Evolutionary conservation across 352 stramenopile species (phyloP).

Genomic region (Chrysophaeum taylorii): DNA sequence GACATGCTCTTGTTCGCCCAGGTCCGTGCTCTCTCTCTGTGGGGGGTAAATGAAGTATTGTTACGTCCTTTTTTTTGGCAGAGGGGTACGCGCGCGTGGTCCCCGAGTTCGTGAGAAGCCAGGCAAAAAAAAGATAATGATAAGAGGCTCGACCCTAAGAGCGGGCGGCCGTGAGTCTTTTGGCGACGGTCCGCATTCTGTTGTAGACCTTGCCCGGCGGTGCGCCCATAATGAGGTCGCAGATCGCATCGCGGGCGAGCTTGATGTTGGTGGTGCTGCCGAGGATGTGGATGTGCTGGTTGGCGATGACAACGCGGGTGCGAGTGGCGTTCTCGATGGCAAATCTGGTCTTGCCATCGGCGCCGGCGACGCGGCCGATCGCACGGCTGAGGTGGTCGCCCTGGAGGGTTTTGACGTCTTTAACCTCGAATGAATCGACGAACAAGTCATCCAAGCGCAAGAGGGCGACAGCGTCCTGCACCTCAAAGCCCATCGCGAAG

Average conservation of each 20-base stretch:
- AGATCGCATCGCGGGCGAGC: constrained; percentile 84
- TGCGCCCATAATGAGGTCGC: constrained; percentile 82
- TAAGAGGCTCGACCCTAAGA: too few species aligned
- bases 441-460: constrained; percentile 97
- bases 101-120: too few species aligned
- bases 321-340: constrained; percentile 99
- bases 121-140: too few species aligned
- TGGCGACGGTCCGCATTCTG: constrained; percentile 97
- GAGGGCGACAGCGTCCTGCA: constrained; percentile 81
- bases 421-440: constrained; percentile 95
- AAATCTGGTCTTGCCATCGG: constrained; percentile 97
- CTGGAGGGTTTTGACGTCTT: constrained; percentile 90
- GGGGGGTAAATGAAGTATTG: too few species aligned
- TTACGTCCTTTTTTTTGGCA: too few species aligned
- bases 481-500: constrained; percentile 99
- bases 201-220: constrained; percentile 99
- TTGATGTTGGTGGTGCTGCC: constrained; percentile 97
- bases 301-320: constrained; percentile 94
- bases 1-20: too few species aligned
- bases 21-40: too few species aligned
- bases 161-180: constrained; percentile 93
- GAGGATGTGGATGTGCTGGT: constrained; percentile 94
- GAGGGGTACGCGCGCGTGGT: too few species aligned
- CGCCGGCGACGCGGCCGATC: constrained; percentile 92
- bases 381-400: constrained; percentile 96